Base-by-base conservation (phyloP, 192 early-diverging fungal species). In the Gryganskiella cystojenkinii region DNA sequence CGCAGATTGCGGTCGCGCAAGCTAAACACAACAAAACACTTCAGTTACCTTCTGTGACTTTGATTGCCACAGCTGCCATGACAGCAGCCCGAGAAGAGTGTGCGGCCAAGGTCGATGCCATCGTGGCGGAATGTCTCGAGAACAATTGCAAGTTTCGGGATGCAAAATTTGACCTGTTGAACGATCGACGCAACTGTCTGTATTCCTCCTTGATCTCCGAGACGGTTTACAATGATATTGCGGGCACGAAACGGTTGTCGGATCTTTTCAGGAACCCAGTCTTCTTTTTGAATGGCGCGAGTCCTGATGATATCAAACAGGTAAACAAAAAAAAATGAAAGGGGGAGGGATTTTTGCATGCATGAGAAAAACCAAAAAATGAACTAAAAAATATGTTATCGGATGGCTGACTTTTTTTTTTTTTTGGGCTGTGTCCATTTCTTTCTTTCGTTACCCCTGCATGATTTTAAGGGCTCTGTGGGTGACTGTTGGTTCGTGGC, bases 201-300 rank as follows among this genome's bases (percentile, higher is more conserved):
- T 78, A 78, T 47, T 56, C 65, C 13, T 76, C 72, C 37, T 57
- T 76, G 53, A 61, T 76, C 60, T 67, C 64, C 31, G 72, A 76
- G 11, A 76, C 72, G 0, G 72, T 76, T 4, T 76, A 76, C 46
- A 37, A 44, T 33, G 60, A 67, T 33, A 67, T 76, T 44, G 64
- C 72, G 7, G 72, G 72, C 20, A 76, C 64, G 19, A 76, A 76
- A 31, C 64, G 72, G 3, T 20, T 76, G 27, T n/a, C 72, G 14
- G 59, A 87, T 45, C 51, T 87, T 9, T 83, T 87, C 67, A 67
- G 75, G 20, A 81, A 87, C 27, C 86, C 86, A 25, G 47, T 57
- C 37, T 87, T 87, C 45, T 87, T 85, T 56, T 66, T 79, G 50
- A 80, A 83, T 44, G 85, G 86, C 30, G 67, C 62, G 6, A 63